phyloP scores from a whole-genome alignment of 129 eudicot genomes.

The Arctium lappa region DNA sequence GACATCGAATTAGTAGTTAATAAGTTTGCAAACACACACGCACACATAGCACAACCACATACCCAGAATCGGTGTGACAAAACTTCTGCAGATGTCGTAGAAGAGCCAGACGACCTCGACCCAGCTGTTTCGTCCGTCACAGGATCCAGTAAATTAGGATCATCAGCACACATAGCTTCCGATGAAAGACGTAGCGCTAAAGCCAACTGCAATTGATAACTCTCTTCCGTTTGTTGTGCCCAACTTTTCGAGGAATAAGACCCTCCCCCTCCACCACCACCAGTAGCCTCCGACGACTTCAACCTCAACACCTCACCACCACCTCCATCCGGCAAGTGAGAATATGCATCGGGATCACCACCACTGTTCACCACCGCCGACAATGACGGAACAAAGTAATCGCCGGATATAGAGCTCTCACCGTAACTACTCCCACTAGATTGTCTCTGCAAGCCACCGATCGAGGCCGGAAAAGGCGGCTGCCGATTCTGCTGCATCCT shows the following conservation, averaged over 20 bases:
- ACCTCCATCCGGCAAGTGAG: constrained; percentile 26
- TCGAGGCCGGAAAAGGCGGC: constrained; percentile 43
- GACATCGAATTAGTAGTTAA: not conserved
- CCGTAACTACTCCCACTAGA: constrained; percentile 93
- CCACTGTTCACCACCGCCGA: constrained; percentile 40
- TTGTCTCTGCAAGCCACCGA: constrained; percentile 81
- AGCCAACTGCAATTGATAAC: constrained; percentile 82
- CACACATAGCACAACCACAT: not conserved
- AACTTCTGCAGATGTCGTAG: constrained; percentile 31
- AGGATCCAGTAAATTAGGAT: constrained; percentile 73
- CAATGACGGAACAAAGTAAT: constrained; percentile 53
- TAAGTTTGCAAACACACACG: not conserved
- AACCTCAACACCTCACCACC: constrained; percentile 34
- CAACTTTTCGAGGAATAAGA: constrained; percentile 55
- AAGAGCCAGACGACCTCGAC: constrained; percentile 27
- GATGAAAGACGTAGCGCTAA: constrained; percentile 76
- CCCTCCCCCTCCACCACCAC: constrained; percentile 34
- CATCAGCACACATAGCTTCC: constrained; percentile 78
- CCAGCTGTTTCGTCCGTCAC: constrained; percentile 42
- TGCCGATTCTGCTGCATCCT: constrained; percentile 46
- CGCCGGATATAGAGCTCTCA: constrained; percentile 94
- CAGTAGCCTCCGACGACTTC: constrained; percentile 19
- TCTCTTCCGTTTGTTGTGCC: constrained; percentile 95
- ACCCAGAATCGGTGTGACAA: constrained; percentile 89
- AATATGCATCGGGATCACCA: constrained; percentile 41